Conservation (phyloP, 192 early-diverging fungal species). For the Coemansia sp. region DNA sequence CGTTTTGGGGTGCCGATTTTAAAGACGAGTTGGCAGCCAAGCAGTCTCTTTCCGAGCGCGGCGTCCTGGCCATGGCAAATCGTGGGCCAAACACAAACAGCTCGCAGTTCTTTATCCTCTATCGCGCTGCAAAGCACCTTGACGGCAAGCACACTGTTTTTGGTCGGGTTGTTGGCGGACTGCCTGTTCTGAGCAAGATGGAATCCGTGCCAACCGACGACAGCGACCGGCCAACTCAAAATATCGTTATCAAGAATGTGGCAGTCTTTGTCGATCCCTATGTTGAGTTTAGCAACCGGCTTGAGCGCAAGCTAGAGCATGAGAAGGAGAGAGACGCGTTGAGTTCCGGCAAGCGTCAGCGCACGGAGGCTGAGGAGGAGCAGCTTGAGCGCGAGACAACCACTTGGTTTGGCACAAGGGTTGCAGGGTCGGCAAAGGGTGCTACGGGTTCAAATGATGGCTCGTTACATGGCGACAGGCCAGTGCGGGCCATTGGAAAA, state of each 20-base stretch:
- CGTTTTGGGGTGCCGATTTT: constrained; percentile 60
- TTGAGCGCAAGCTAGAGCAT: constrained; percentile 62
- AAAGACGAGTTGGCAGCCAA: constrained; percentile 66
- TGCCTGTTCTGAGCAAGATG: constrained; percentile 74
- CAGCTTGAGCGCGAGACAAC: constrained; percentile 59
- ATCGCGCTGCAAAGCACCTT: constrained; percentile 60
- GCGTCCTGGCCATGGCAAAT: constrained; percentile 94
- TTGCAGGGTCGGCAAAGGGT: constrained; percentile 1
- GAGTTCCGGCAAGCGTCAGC: constrained; percentile 36
- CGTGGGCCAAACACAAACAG: constrained; percentile 85
- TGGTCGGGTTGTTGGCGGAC: constrained; percentile 86
- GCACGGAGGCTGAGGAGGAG: constrained; percentile 48
- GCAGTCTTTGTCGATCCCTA: constrained; percentile 82
- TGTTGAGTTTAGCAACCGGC: constrained; percentile 63
- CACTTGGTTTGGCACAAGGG: constrained; percentile 68
- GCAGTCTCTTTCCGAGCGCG: constrained; percentile 72
- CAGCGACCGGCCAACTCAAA: constrained; percentile 66
- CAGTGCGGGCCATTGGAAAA: constrained; percentile 13
- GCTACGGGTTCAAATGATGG: background rate
- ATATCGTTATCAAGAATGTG: constrained; percentile 71
- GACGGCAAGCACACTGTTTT: constrained; percentile 93
- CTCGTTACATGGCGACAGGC: background rate
- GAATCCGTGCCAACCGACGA: constrained; percentile 70
- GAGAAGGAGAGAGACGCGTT: constrained; percentile 41
- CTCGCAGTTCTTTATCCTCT: constrained; percentile 65